phyloP scores from a whole-genome alignment of 768 basidiomycete genomes.

The Phallus indusiatus region DNA sequence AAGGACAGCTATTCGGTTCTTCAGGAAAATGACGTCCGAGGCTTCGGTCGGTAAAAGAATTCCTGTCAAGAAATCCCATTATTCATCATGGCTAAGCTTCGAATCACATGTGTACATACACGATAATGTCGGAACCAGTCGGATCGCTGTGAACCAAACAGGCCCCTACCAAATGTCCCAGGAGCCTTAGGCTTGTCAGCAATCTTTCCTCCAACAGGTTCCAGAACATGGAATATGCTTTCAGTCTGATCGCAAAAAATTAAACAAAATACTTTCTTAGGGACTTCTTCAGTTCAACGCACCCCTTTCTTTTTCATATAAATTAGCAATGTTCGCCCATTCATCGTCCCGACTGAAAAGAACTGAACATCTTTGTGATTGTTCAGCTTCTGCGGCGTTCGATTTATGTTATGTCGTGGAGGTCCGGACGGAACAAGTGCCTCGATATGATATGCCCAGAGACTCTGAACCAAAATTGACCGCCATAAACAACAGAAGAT shows the following conservation, averaged over 20 bases:
- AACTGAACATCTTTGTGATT: constrained; percentile 90
- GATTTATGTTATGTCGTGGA: constrained; percentile 53
- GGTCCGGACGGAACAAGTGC: constrained; percentile 86
- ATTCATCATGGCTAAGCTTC: neutral
- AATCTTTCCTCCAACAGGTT: constrained; percentile 88
- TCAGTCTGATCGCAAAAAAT: constrained; percentile 40
- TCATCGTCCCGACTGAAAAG: constrained; percentile 86
- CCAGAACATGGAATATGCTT: constrained; percentile 94
- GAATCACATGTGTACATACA: constrained; percentile 22
- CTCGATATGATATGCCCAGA: constrained; percentile 94
- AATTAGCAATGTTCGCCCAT: constrained; percentile 81
- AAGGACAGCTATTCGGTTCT: constrained; percentile 86
- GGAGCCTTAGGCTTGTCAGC: constrained; percentile 67
- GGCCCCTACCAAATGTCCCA: constrained; percentile 61
- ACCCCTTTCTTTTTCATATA: constrained; percentile 95
- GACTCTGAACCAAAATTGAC: constrained; percentile 35
- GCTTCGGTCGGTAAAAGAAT: constrained; percentile 91
- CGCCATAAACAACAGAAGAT: neutral
- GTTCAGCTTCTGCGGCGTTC: constrained; percentile 84
- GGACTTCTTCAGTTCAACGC: constrained; percentile 18
- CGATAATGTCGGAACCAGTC: constrained; percentile 96
- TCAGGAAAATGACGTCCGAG: constrained; percentile 84
- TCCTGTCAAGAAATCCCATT: constrained; percentile 33
- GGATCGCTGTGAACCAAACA: constrained; percentile 69
- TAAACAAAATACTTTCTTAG: neutral